phyloP scores from a whole-genome alignment of 148 eudicot species.

The Rhododendron simsii region DNA sequence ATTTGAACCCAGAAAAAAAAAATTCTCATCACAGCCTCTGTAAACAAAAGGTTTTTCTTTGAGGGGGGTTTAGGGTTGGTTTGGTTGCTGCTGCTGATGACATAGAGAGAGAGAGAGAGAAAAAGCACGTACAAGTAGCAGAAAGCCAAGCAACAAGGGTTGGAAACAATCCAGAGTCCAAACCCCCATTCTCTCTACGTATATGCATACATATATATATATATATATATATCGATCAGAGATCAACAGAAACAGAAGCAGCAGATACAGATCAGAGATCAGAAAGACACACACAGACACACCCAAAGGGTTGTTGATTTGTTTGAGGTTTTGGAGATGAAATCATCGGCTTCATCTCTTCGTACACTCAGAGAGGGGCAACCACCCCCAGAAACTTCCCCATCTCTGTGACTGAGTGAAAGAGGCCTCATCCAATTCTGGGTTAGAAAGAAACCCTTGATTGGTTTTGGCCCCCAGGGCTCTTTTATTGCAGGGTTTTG shows the following conservation, averaged over 20 bases:
- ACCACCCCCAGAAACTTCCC: not conserved
- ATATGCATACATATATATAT: not conserved
- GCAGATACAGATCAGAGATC: not conserved
- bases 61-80: not conserved
- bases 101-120: no score
- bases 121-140: not conserved
- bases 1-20: not conserved
- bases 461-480: not conserved
- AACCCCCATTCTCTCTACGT: not conserved
- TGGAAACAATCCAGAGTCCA: not conserved
- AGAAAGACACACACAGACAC: not conserved
- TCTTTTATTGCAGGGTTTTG: no score
- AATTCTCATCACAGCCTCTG: not conserved
- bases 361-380: not conserved
- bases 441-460: no score
- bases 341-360: not conserved
- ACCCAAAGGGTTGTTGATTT: conserved; percentile 5
- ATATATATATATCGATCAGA: not conserved
- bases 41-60: not conserved
- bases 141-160: not conserved
- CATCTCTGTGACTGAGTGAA: not conserved
- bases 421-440: not conserved
- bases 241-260: not conserved
- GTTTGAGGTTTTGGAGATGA: not conserved
- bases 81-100: not conserved